These are phyloP conservation scores for Penicillium lagena DNA, from an alignment of 495 filamentous ascomycete genomes.

Conservation along the genomic window DNA sequence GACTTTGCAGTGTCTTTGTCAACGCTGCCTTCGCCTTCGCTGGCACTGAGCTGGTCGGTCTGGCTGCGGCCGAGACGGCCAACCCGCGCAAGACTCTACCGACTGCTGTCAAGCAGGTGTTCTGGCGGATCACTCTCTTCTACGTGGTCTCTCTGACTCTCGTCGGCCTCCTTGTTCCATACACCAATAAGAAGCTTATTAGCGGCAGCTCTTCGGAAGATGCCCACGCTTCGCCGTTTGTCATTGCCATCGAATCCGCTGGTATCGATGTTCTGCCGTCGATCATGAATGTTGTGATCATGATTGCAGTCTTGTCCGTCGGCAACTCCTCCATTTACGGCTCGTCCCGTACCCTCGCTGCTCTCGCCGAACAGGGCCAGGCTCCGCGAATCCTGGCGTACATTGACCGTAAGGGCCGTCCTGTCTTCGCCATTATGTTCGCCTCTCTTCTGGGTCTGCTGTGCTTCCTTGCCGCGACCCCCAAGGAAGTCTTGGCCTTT, in stretches of 20 bases:
- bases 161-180: slow-evolving; percentile 70
- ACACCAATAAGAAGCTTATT: slow-evolving; percentile 55
- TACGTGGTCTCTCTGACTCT: slow-evolving; percentile 71
- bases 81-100: slow-evolving; percentile 85
- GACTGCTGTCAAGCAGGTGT: slow-evolving; percentile 85
- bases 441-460: slow-evolving; percentile 68
- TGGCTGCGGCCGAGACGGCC: slow-evolving; percentile 80
- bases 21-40: slow-evolving; percentile 89
- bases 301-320: slow-evolving; percentile 81
- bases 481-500: slow-evolving; percentile 59
- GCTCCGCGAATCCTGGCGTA: slow-evolving; percentile 72
- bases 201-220: slow-evolving; percentile 49
- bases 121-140: slow-evolving; percentile 90
- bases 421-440: slow-evolving; percentile 64
- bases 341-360: slow-evolving; percentile 77
- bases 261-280: slow-evolving; percentile 70
- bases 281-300: slow-evolving; percentile 85
- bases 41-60: slow-evolving; percentile 88
- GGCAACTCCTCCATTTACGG: slow-evolving; percentile 86
- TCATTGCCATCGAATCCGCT: slow-evolving; percentile 79
- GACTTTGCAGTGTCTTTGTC: slow-evolving; percentile 88
- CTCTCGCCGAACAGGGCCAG: slow-evolving; percentile 79
- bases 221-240: slow-evolving; percentile 77
- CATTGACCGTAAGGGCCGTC: slow-evolving; percentile 78
- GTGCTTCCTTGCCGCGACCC: slow-evolving; percentile 68